A percentile compares a stretch with the other conserved stretches of the same genome.
Conservation (phyloP, 2,329 filamentous ascomycete species). For the Drechmeria coniospora region DNA sequence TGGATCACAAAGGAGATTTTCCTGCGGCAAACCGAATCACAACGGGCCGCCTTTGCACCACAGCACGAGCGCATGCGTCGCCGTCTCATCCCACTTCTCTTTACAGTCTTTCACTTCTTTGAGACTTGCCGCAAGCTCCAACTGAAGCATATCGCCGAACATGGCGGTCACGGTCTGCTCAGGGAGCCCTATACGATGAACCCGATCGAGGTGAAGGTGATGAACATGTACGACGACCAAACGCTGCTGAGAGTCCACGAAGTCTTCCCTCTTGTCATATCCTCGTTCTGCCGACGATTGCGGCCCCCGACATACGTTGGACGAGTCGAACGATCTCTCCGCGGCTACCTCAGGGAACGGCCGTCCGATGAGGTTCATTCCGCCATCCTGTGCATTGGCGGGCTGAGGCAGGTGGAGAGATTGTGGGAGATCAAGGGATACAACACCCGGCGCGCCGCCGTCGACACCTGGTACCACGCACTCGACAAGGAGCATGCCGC, state of each 20-base stretch:
- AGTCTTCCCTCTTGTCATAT: conserved; percentile 47
- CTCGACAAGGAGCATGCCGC: conserved; percentile 26
- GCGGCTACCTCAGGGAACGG: conserved; percentile 47
- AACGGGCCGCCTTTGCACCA: conserved; percentile 41
- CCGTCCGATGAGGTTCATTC: conserved; percentile 47
- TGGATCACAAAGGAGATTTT: conserved; percentile 54
- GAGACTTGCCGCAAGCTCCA: conserved; percentile 47
- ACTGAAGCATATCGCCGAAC: conserved; percentile 36
- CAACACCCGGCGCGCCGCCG: conserved; percentile 40
- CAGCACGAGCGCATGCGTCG: conserved; percentile 50
- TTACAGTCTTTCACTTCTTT: conserved; percentile 54
- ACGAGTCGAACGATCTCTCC: conserved; percentile 43
- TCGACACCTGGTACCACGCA: conserved; percentile 43
- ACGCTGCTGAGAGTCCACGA: conserved; percentile 49
- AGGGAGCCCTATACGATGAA: conserved; percentile 42
- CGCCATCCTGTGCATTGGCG: conserved; percentile 43
- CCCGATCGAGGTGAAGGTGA: conserved; percentile 45
- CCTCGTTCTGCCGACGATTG: conserved; percentile 46
- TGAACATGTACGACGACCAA: conserved; percentile 49
- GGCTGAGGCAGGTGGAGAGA: conserved; percentile 45
- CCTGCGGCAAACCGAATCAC: conserved; percentile 37
- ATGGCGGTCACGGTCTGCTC: conserved; percentile 34
- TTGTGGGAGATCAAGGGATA: conserved; percentile 55
- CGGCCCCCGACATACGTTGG: conserved; percentile 51
- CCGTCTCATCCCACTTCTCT: conserved; percentile 45